phyloP scores from a whole-genome alignment of 1,284 basidiomycete genomes.

The Volvariella volvacea region DNA sequence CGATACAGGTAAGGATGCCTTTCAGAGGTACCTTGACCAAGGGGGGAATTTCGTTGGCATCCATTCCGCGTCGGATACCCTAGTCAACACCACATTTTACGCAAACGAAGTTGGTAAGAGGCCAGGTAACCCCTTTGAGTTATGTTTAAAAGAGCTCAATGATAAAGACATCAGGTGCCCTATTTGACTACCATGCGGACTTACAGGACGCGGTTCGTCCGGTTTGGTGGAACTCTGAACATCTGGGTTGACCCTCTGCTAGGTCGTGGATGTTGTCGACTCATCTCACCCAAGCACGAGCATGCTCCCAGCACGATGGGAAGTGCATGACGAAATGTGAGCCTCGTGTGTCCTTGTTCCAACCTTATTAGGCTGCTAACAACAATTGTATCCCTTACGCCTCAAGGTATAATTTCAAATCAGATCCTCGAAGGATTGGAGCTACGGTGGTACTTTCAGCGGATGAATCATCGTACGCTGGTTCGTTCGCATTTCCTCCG shows the following conservation, averaged over 20 bases:
- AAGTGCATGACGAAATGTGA: slow-evolving; percentile 55
- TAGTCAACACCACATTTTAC: slow-evolving; percentile 64
- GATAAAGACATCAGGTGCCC: too few species aligned
- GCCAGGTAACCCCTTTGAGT: too few species aligned
- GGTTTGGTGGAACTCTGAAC: neutral
- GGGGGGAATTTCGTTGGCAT: slow-evolving; percentile 68
- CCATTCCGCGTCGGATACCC: slow-evolving; percentile 65
- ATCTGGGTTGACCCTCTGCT: neutral
- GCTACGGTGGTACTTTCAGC: slow-evolving; percentile 64
- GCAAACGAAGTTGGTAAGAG: slow-evolving; percentile 28
- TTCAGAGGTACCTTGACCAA: slow-evolving; percentile 58
- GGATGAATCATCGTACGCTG: slow-evolving; percentile 58
- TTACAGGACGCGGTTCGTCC: slow-evolving; percentile 52
- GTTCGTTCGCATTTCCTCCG: slow-evolving; percentile 24
- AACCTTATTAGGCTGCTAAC: too few species aligned
- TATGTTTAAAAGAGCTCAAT: too few species aligned
- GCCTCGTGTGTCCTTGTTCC: slow-evolving; percentile 1
- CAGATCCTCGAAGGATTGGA: slow-evolving; percentile 62
- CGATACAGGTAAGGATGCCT: slow-evolving; percentile 48
- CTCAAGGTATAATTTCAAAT: slow-evolving; percentile 70
- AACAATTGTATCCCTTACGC: neutral
- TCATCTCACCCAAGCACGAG: slow-evolving; percentile 60
- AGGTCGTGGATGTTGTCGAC: slow-evolving; percentile 62
- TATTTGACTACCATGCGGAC: slow-evolving; percentile 72
- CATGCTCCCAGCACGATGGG: slow-evolving; percentile 60